A percentile compares a stretch with the other conserved stretches of the same genome.
phyloP scores from a whole-genome alignment of 1,139 yeast species.

The Zhuliangozyma blackwelliae region DNA sequence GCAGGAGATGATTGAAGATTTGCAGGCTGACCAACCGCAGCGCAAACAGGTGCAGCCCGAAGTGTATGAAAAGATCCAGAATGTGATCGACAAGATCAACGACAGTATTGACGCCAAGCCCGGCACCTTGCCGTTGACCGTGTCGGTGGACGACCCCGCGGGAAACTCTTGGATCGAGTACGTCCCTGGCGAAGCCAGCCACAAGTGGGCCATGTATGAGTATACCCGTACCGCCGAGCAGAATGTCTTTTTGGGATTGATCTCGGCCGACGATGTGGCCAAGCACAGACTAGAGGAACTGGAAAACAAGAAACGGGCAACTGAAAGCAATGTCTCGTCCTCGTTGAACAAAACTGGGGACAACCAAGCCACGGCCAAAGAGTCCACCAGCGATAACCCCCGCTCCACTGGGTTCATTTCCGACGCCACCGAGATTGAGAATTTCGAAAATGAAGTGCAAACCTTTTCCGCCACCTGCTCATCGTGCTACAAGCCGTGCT shows the following conservation, averaged over 20 bases:
- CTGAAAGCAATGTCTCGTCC: conserved; percentile 26
- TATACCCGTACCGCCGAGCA: conserved; percentile 87
- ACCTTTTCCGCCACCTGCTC: conserved; percentile 92
- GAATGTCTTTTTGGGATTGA: conserved; percentile 79
- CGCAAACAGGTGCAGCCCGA: conserved; percentile 74
- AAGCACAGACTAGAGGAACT: conserved; percentile 42
- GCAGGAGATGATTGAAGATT: conserved; percentile 78
- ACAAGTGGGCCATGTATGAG: conserved; percentile 85
- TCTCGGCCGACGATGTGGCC: conserved; percentile 74
- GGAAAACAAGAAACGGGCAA: conserved; percentile 34
- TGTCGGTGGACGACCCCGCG: conserved; percentile 86
- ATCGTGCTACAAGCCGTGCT: conserved; percentile 74
- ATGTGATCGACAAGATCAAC: conserved; percentile 58
- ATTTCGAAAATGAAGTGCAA: conserved; percentile 84
- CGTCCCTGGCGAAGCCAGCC: conserved; percentile 81
- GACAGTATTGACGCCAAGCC: conserved; percentile 60
- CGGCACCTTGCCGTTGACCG: conserved; percentile 71
- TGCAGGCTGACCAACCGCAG: conserved; percentile 73
- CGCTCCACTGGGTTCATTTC: conserved; percentile 55
- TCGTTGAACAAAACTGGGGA: conserved; percentile 11
- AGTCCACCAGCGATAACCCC: conserved; percentile 33
- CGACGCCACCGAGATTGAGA: conserved; percentile 78
- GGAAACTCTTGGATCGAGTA: conserved; percentile 98
- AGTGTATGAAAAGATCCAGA: conserved; percentile 67
- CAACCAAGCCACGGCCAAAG: conserved; percentile 3